These are phyloP conservation scores for Leucoagaricus sp. DNA, from an alignment of 1,284 basidiomycete species.

Conservation along the genomic window DNA sequence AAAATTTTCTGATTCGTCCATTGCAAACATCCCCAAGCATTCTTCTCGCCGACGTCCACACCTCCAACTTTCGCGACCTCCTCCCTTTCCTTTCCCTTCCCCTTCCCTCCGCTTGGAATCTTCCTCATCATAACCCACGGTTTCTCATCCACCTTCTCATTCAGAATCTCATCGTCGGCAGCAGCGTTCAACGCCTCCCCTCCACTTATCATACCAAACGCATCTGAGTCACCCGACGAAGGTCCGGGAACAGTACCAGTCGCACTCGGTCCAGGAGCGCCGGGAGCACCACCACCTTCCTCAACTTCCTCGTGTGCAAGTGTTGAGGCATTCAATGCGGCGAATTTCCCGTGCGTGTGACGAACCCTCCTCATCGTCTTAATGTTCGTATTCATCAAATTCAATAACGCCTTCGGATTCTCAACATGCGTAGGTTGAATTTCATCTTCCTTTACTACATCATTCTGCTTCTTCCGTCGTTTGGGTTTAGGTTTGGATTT, in stretches of 20 bases:
- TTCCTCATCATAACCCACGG: constrained; percentile 48
- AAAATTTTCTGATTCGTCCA: constrained; percentile 77
- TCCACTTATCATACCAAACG: constrained; percentile 11
- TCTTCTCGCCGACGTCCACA: constrained; percentile 52
- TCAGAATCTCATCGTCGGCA: constrained; percentile 39
- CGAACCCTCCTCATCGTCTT: constrained; percentile 69
- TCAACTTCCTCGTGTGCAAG: constrained; percentile 46
- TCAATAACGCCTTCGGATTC: constrained; percentile 53
- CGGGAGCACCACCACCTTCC: constrained; percentile 29
- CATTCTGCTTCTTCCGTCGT: constrained; percentile 22
- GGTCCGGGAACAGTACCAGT: constrained; percentile 9
- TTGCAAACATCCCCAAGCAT: constrained; percentile 59
- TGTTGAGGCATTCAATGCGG: constrained; percentile 48
- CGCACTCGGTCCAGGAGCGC: constrained; percentile 16
- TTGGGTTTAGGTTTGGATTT: constrained; percentile 34
- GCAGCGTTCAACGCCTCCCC: constrained; percentile 17
- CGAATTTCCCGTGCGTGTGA: constrained; percentile 69
- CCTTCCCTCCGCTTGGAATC: constrained; percentile 20
- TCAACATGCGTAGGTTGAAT: constrained; percentile 7
- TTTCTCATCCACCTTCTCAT: constrained; percentile 58
- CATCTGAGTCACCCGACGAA: constrained; percentile 14
- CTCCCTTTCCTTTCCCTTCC: constrained; percentile 33
- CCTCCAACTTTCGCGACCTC: constrained; percentile 25
- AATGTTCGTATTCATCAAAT: constrained; percentile 74
- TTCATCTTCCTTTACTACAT: neutral